These are phyloP conservation scores for Discostella stelligeroides DNA, from an alignment of 108 stramenopile species.

Conservation along the genomic window DNA sequence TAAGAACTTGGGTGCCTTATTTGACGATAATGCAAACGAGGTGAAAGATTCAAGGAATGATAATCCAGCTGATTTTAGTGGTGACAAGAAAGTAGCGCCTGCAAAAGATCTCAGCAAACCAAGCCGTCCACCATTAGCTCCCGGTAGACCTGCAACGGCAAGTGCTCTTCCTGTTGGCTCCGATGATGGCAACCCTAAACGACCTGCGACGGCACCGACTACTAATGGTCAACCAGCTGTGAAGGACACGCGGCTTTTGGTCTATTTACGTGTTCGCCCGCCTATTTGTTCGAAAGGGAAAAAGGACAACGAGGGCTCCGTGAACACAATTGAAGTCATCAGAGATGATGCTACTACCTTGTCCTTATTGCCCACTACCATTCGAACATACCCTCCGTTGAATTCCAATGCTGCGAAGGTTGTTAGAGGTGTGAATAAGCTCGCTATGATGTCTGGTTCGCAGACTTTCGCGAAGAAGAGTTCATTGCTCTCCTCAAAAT, in stretches of 20 bases:
- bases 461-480: slow-evolving; percentile 17
- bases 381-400: slow-evolving; percentile 77
- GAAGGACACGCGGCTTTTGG: slow-evolving; percentile 47
- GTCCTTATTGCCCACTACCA: slow-evolving; percentile 44
- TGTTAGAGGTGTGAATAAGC: slow-evolving; percentile 26
- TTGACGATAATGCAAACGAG: slow-evolving; percentile 6
- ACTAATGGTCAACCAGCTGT: neutral
- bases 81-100: neutral
- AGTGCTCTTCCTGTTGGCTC: neutral
- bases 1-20: slow-evolving; percentile 8
- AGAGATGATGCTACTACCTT: slow-evolving; percentile 1
- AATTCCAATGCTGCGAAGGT: slow-evolving; percentile 70
- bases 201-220: neutral
- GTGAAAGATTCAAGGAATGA: neutral
- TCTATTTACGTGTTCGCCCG: slow-evolving; percentile 76
- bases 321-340: slow-evolving; percentile 63
- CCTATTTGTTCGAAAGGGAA: slow-evolving; percentile 25
- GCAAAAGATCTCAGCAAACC: neutral
- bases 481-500: slow-evolving; percentile 34
- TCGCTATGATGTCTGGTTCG: slow-evolving; percentile 7
- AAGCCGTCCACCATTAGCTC: slow-evolving; percentile 12
- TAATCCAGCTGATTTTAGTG: neutral
- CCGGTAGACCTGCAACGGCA: slow-evolving; percentile 5
- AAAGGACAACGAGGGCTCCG: slow-evolving; percentile 20
- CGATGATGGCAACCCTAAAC: slow-evolving; percentile 3